These are phyloP conservation scores for Cryptococcus maquisensis DNA, from an alignment of 1,284 basidiomycete genomes.

Conservation along the genomic window DNA sequence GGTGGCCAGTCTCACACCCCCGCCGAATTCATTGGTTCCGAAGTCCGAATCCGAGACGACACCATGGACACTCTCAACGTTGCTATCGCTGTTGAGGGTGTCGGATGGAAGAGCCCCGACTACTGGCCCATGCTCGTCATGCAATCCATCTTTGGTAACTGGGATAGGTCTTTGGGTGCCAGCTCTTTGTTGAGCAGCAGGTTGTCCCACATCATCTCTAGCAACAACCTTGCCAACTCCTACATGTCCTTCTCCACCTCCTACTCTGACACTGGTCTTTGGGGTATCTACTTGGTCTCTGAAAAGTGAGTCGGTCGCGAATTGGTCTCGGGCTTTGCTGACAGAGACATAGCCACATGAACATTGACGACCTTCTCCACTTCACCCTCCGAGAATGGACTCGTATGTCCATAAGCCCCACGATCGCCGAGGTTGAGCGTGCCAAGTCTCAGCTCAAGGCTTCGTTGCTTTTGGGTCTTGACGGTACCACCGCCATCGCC, in stretches of 20 bases:
- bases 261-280: slow-evolving; percentile 99
- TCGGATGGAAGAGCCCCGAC: slow-evolving; percentile 95
- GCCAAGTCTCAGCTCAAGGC: slow-evolving; percentile 99
- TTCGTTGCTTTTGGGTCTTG: slow-evolving; percentile 79
- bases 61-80: slow-evolving; percentile 83
- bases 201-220: slow-evolving; percentile 85
- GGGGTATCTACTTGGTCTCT: slow-evolving; percentile 96
- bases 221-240: slow-evolving; percentile 95
- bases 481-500: slow-evolving; percentile 92
- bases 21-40: slow-evolving; percentile 85
- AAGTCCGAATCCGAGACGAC: slow-evolving; percentile 95
- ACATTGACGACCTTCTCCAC: slow-evolving; percentile 90
- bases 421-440: slow-evolving; percentile 83
- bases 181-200: slow-evolving; percentile 84
- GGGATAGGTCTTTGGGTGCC: slow-evolving; percentile 95
- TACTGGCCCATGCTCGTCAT: slow-evolving; percentile 99
- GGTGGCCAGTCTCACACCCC: slow-evolving; percentile 68
- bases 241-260: slow-evolving; percentile 99
- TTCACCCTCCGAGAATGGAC: slow-evolving; percentile 97
- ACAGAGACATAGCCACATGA: slow-evolving; percentile 54
- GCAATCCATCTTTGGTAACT: slow-evolving; percentile 98
- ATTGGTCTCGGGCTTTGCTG: not conserved
- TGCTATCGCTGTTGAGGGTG: slow-evolving; percentile 96
- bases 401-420: slow-evolving; percentile 85
- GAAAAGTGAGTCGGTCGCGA: slow-evolving; percentile 62